Percentiles rank a stretch among this genome's conserved stretches.
phyloP scores from a whole-genome alignment of 2,329 filamentous ascomycete genomes.

The Trichophyton simii region DNA sequence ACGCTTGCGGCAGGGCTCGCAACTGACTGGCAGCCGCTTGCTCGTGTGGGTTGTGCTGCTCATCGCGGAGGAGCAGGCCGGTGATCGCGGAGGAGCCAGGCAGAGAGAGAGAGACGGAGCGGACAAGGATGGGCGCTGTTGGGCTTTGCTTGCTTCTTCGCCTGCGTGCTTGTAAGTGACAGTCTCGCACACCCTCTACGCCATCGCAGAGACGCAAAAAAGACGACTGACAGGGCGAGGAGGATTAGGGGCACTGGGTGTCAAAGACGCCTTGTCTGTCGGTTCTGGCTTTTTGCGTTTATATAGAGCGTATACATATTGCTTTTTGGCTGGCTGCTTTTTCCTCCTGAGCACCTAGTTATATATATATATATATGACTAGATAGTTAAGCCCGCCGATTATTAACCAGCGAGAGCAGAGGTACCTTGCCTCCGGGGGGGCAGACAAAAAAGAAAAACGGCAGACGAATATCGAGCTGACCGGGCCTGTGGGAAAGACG shows the following conservation, averaged over 20 bases:
- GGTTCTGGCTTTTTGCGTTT: neutral
- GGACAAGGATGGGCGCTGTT: neutral
- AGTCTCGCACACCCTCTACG: neutral
- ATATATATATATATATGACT: neutral
- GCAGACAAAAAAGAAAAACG: neutral
- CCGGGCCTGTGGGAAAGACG: neutral
- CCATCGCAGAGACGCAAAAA: neutral
- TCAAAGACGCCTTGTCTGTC: neutral
- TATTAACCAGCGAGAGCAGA: neutral
- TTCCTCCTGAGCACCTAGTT: no score
- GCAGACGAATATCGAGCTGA: neutral
- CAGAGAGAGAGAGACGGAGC: neutral
- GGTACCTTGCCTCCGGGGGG: neutral
- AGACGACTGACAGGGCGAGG: neutral
- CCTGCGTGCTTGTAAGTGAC: neutral
- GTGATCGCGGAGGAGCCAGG: neutral
- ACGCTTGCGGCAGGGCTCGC: slow-evolving; percentile 29
- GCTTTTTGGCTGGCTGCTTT: no score
- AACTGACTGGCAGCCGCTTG: slow-evolving; percentile 29
- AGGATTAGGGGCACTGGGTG: neutral
- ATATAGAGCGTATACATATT: no score
- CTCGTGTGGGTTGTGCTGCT: slow-evolving; percentile 19
- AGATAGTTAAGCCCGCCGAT: neutral
- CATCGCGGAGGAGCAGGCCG: neutral
- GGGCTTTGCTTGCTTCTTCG: neutral